Base-by-base conservation (phyloP, 768 basidiomycete species). In the Pleurotus pulmonarius region DNA sequence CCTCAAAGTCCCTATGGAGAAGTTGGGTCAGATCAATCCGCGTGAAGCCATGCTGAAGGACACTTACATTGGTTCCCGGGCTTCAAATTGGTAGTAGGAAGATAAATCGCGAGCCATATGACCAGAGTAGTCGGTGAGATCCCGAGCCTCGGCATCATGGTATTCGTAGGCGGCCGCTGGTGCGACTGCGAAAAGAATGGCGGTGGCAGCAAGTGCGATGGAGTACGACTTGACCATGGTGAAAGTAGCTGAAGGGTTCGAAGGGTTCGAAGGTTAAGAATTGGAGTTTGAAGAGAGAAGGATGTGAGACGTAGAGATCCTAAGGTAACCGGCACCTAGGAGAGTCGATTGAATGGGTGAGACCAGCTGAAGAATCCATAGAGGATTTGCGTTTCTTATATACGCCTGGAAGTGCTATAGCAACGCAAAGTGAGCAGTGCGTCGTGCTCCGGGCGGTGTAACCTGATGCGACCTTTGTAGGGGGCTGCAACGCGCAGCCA, bases 261-360 rank as follows among this genome's bases (percentile, higher is more conserved):
- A 24, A 43, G 13, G 39, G 41, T 8, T 41, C 22, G 18, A 51
- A 51, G 49, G 22, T 22, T 41, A 3, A 51, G 34, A 29, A 7
- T 6, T 11, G 39, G 13, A 9, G 20, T n/a, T 52, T 53, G 24
- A 41, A 22, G 22, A 39, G 51, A 8, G 37, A 8, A 22, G 20
- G 20, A 20, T n/a, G 15, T 7, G 11, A n/a, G 51, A 16, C 26
- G 51, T 53, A 24, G 22, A 53, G 51, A 53, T 53, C 51, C 51
- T 53, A 53, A 38, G 38, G 51, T 53, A 53, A 53, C 51, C 51
- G 41, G 51, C 38, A 53, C 39, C 39, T 53, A 53, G 51, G 51
- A 41, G 48, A 49, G 26, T 20, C 20, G 51, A 40, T 53, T 38
- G 51, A 53, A 53, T 53, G 51, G 41, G 51, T 53, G 51, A 53